phyloP scores from a whole-genome alignment of 2,329 filamentous ascomycete genomes.

The Aspergillus neotritici region DNA sequence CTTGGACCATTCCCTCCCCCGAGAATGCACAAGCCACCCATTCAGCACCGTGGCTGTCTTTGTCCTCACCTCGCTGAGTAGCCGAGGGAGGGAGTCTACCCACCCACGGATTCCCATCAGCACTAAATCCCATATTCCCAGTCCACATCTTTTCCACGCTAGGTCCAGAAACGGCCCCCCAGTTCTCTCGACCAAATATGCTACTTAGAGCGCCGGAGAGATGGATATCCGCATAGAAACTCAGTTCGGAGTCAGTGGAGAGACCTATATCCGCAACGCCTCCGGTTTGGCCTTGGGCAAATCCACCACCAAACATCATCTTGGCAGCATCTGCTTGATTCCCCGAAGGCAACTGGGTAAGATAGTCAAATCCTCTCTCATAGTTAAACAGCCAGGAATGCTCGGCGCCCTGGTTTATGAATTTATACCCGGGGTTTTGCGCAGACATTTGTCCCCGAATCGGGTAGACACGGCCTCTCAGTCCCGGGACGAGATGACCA shows the following conservation, averaged over 20 bases:
- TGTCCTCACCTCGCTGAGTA: constrained; percentile 5
- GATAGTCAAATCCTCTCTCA: constrained; percentile 47
- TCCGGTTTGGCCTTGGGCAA: constrained; percentile 38
- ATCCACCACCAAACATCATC: constrained; percentile 53
- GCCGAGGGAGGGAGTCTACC: constrained; percentile 31
- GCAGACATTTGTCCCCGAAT: constrained; percentile 41
- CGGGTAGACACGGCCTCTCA: constrained; percentile 36
- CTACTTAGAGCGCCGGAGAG: constrained; percentile 21
- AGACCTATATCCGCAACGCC: constrained; percentile 46
- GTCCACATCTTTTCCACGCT: constrained; percentile 27
- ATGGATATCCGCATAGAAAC: constrained; percentile 22
- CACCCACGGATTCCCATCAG: constrained; percentile 49
- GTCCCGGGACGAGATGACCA: constrained; percentile 46
- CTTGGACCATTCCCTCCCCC: constrained; percentile 30
- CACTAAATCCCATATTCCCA: constrained; percentile 47
- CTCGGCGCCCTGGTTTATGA: constrained; percentile 26
- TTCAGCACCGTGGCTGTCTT: constrained; percentile 12
- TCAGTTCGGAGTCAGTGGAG: constrained; percentile 41
- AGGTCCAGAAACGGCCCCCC: constrained; percentile 15
- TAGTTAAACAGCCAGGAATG: constrained; percentile 51
- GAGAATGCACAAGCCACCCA: constrained; percentile 27
- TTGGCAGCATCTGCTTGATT: constrained; percentile 22
- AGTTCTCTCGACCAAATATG: constrained; percentile 22
- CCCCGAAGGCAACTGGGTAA: constrained; percentile 42
- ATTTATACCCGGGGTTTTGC: constrained; percentile 29